Evolutionary conservation across 768 basidiomycete genomes (phyloP).

Genomic region (Leccinum rimulosum): DNA sequence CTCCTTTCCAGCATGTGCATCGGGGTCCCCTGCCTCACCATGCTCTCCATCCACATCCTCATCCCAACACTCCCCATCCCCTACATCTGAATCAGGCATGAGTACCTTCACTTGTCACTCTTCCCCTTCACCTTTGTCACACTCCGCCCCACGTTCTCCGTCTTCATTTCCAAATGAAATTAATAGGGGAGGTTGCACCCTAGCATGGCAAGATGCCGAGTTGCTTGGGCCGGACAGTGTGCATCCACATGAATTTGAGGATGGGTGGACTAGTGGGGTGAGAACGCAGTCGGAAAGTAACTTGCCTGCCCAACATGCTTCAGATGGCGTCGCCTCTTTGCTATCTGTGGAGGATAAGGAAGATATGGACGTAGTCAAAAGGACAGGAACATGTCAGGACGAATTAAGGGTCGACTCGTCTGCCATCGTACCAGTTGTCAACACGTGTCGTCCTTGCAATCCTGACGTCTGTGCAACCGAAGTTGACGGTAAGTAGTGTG

Average conservation of each 20-base stretch:
- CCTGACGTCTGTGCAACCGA: conserved; percentile 66
- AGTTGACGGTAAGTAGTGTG: conserved; percentile 56
- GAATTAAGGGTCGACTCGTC: conserved; percentile 5
- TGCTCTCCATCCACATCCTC: conserved; percentile 20
- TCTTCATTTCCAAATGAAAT: conserved; percentile 11
- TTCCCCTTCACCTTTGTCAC: conserved; percentile 14
- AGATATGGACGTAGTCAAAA: conserved; percentile 6
- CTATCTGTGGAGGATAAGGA: conserved; percentile 1
- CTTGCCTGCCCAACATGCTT: conserved; percentile 6
- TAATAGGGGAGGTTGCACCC: conserved; percentile 20
- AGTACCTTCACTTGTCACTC: conserved; percentile 15
- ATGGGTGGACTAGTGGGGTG: conserved; percentile 29
- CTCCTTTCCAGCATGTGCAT: conserved; percentile 3
- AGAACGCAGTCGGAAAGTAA: conserved; percentile 12
- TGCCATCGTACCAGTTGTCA: conserved; percentile 40
- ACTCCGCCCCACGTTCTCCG: conserved; percentile 6
- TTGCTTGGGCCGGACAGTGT: conserved; percentile 46
- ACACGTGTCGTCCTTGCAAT: conserved; percentile 60
- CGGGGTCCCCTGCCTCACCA: conserved; percentile 14
- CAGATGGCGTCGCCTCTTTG: background rate
- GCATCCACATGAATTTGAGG: conserved; percentile 41
- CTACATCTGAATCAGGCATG: conserved; percentile 16
- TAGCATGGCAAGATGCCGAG: conserved; percentile 44
- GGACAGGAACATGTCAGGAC: conserved; percentile 2
- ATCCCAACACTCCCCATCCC: conserved; percentile 20